Conservation (phyloP, 345 rosid species). For the Sonneratia caseolaris region DNA sequence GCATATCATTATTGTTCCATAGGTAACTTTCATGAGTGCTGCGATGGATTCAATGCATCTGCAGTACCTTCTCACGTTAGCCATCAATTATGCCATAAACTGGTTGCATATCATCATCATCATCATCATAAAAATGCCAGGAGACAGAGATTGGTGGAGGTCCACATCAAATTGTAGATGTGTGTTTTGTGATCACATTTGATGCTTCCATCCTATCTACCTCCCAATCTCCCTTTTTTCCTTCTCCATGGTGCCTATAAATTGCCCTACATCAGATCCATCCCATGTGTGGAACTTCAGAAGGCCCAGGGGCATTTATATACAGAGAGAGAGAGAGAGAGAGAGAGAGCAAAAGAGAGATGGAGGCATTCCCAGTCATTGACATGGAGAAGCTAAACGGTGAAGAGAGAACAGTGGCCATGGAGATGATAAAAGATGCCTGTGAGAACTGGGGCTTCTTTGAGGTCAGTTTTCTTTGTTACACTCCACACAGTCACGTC, state of each 20-base stretch:
- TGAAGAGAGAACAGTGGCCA: slow-evolving; percentile 43
- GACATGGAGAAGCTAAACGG: slow-evolving; percentile 55
- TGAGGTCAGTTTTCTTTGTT: slow-evolving; percentile 35
- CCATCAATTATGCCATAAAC: slow-evolving; percentile 1
- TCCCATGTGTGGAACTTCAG: slow-evolving; percentile 9
- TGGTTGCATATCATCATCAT: not conserved
- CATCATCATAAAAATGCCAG: not conserved
- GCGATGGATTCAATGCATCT: slow-evolving; percentile 2
- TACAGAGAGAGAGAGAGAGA: not conserved
- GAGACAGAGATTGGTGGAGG: not conserved
- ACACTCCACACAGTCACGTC: not conserved
- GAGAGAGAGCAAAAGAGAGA: slow-evolving; percentile 10
- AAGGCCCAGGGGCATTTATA: not conserved
- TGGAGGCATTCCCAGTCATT: slow-evolving; percentile 57
- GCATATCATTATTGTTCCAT: not conserved
- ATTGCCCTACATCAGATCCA: slow-evolving; percentile 20
- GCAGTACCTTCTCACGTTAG: not conserved
- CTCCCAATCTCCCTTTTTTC: not conserved
- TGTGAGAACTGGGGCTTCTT: slow-evolving; percentile 85
- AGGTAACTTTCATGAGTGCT: not conserved
- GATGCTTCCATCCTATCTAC: not conserved
- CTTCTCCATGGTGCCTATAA: slow-evolving; percentile 34
- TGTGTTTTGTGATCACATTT: not conserved
- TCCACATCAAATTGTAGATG: not conserved
- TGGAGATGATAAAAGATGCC: slow-evolving; percentile 58